Evolutionary conservation across 352 stramenopile species (phyloP).

Genomic region (Poterioochromonas sp.): DNA sequence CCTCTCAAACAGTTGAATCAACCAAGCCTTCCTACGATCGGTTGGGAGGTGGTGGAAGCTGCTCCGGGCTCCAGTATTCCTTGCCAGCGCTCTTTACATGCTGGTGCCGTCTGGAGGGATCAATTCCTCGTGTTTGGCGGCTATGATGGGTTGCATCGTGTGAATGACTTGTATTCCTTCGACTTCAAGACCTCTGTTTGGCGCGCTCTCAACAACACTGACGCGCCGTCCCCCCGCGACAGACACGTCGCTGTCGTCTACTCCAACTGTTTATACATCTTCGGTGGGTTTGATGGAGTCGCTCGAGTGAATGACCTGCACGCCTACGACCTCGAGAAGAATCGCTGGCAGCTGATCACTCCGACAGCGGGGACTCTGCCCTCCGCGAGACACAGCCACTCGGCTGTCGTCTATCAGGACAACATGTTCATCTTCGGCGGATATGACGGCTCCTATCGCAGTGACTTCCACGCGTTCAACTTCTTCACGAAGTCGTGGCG

Average conservation of each 20-base stretch:
- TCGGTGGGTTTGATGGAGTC: conserved; percentile 85
- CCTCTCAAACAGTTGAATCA: too few relatives aligned
- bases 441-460: conserved; percentile 80
- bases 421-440: conserved; percentile 84
- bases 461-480: conserved; percentile 93
- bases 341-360: conserved; percentile 47
- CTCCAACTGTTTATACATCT: conserved; percentile 82
- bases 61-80: conserved; percentile 61
- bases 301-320: conserved; percentile 47
- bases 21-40: too few relatives aligned
- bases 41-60: conserved; percentile 51
- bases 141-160: conserved; percentile 77
- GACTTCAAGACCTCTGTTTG: conserved; percentile 58
- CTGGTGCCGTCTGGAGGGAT: conserved; percentile 50
- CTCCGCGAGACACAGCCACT: conserved; percentile 85
- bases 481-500: conserved; percentile 71
- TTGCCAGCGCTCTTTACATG: conserved; percentile 80
- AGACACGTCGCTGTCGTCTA: conserved; percentile 82
- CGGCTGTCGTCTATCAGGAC: conserved; percentile 73
- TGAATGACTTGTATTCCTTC: conserved; percentile 87
- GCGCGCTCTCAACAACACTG: background rate
- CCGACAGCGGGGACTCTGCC: conserved; percentile 60
- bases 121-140: conserved; percentile 51
- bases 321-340: conserved; percentile 33
- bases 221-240: conserved; percentile 27